Percentiles rank a stretch among this genome's conserved stretches.
Conservation (phyloP, 345 rosid species). For the Boechera stricta region DNA sequence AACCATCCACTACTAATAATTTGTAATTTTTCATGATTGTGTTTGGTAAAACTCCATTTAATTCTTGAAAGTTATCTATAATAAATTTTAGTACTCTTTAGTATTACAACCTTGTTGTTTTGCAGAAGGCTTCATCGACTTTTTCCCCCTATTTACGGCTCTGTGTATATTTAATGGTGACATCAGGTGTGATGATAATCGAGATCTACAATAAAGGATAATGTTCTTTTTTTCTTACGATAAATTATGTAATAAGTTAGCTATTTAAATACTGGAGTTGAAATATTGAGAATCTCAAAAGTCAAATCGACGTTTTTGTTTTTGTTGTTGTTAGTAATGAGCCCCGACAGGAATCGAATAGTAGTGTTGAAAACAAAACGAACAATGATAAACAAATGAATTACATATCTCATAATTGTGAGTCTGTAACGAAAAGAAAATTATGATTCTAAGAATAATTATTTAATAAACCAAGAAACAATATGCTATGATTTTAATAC, state of each 20-base stretch:
- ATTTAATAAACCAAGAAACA: no score
- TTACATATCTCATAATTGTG: not conserved
- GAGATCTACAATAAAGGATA: slow-evolving; percentile 32
- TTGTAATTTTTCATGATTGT: not conserved
- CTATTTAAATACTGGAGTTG: slow-evolving; percentile 15
- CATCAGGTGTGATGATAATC: slow-evolving; percentile 7
- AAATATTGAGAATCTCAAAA: slow-evolving; percentile 25
- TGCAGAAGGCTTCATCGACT: not conserved
- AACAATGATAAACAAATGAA: slow-evolving; percentile 16
- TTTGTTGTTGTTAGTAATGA: slow-evolving; percentile 22
- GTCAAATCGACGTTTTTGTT: slow-evolving; percentile 33
- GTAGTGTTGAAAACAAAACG: slow-evolving; percentile 28
- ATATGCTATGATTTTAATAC: no score
- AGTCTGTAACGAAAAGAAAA: not conserved
- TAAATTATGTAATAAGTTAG: not conserved
- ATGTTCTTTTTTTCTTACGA: slow-evolving; percentile 1
- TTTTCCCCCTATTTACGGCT: not conserved
- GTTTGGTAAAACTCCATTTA: not conserved
- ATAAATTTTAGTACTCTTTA: not conserved
- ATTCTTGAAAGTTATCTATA: no score
- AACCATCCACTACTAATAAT: not conserved
- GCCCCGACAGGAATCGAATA: slow-evolving; percentile 11
- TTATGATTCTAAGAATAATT: no score
- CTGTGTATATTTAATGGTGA: slow-evolving; percentile 26
- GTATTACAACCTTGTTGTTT: not conserved